Evolutionary conservation across 1,139 yeast genomes (phyloP), one percentile per base, ranked within the genome.

Genomic region (Suhomyces chickasaworum): DNA sequence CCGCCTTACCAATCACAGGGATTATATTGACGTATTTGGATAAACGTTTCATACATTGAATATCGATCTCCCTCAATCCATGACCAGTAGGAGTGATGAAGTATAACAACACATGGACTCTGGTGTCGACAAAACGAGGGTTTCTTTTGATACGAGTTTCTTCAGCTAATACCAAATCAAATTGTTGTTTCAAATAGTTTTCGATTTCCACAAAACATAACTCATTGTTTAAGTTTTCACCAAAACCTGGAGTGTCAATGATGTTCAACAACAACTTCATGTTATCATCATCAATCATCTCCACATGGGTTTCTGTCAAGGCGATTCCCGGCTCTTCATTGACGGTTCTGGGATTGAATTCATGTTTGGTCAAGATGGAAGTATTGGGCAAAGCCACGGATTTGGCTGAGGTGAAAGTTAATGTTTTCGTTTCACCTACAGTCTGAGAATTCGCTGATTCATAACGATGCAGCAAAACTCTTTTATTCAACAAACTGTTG

Each of bases 121-220:
- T 75, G 8, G 89, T 82, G 63, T 86, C 95, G 53, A 81, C 83
- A 56, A 86, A 86, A 46, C 90, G 68, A 25, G 95, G 95, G 59
- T 86, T 86, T 78, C 99, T 83, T 68, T 88, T 84, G 54, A 93
- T 89, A 53, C 96, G 80, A 15, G 95, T 85, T 65, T 93, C 98
- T 66, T 93, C 98, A 12, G 89, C 84, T 55, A 93, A 77, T 34
- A 91, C 95, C 57, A 87, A 89, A 66, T 93, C 99, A 65, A 88
- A 91, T 65, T 91, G 97, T 61, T 84, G 89, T 61, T 88, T 93
- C 54, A 93, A 72, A 63, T 84, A 91, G 50, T 80, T 80, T 45
- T 84, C 83, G 50, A 93, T 84, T 53, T 86, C 86, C 31, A 73
- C 75, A 60, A 88, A 86, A 62, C 89, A 61, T 49, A 72, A 52